Percentiles rank a stretch among this genome's conserved stretches.
phyloP scores from a whole-genome alignment of 2,329 filamentous ascomycete genomes.

The Thelonectria discophora region DNA sequence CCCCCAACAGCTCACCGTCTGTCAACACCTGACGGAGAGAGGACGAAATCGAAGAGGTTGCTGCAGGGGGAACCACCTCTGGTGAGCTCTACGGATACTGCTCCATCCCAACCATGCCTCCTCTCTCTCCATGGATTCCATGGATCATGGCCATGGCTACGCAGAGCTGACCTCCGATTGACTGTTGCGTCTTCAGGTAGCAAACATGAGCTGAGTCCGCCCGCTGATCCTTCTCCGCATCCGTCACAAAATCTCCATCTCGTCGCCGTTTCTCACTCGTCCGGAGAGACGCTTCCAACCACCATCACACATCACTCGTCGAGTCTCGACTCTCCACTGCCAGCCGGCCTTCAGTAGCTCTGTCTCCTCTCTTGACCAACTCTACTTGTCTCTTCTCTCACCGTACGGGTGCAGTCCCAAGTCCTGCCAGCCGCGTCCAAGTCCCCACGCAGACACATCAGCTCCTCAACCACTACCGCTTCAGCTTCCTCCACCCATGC shows the following conservation, averaged over 20 bases:
- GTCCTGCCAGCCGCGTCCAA: background rate
- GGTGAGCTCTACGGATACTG: constrained; percentile 18
- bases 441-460: constrained; percentile 12
- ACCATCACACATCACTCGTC: constrained; percentile 14
- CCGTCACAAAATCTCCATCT: constrained; percentile 7
- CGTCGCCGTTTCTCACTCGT: constrained; percentile 8
- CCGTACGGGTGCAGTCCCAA: background rate
- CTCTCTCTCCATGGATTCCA: background rate
- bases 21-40: background rate
- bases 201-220: constrained; percentile 3
- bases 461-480: constrained; percentile 26
- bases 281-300: constrained; percentile 12
- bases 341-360: constrained; percentile 21
- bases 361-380: constrained; percentile 3
- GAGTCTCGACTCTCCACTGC: constrained; percentile 12
- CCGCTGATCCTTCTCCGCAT: constrained; percentile 15
- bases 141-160: constrained; percentile 11
- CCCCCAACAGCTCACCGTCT: constrained; percentile 9
- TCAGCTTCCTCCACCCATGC: constrained; percentile 16
- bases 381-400: constrained; percentile 18
- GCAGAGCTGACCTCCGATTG: constrained; percentile 6
- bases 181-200: constrained; percentile 8
- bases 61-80: constrained; percentile 14
- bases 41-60: background rate
- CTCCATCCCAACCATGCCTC: constrained; percentile 2